Evolutionary conservation across 257 asterid genomes (phyloP).

Genomic region (Gentiana macrophylla): DNA sequence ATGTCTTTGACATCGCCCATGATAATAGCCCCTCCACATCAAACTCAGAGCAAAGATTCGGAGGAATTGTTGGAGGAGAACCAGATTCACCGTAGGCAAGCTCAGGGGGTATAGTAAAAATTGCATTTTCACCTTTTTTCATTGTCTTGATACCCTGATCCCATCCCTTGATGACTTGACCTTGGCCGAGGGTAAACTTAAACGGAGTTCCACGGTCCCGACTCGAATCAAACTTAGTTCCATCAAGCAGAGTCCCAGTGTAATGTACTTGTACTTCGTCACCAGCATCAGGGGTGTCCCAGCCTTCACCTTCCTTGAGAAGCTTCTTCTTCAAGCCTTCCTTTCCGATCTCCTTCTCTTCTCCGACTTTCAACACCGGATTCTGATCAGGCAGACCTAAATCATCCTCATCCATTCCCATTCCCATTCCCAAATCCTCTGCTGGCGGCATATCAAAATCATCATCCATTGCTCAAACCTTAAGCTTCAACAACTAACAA

Average conservation of each 20-base stretch:
- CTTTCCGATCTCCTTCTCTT: no score
- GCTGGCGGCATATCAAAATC: no score
- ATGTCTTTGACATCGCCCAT: conserved; percentile 54
- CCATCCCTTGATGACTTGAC: conserved; percentile 62
- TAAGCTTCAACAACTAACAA: no score
- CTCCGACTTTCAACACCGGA: no score
- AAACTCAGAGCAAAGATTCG: conserved; percentile 38
- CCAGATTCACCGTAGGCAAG: conserved; percentile 56
- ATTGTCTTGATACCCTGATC: conserved; percentile 50
- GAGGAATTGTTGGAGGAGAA: conserved; percentile 54
- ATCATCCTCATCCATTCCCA: no score
- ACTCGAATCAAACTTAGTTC: conserved; percentile 51
- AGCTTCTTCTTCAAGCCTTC: no score
- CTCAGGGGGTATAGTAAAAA: conserved; percentile 44
- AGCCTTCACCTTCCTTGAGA: no score
- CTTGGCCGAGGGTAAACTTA: conserved; percentile 51
- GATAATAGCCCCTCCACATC: conserved; percentile 51
- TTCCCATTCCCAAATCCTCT: no score
- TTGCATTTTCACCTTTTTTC: conserved; percentile 58
- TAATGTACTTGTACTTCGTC: no score
- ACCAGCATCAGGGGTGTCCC: no score
- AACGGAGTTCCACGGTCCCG: conserved; percentile 44
- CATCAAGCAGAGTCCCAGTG: conserved; percentile 51
- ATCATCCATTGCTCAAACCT: no score
- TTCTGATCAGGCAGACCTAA: no score